A percentile compares a stretch with the other conserved stretches of the same genome.
Evolutionary conservation across 768 basidiomycete species (phyloP).

Genomic region (Boletus fagicola): DNA sequence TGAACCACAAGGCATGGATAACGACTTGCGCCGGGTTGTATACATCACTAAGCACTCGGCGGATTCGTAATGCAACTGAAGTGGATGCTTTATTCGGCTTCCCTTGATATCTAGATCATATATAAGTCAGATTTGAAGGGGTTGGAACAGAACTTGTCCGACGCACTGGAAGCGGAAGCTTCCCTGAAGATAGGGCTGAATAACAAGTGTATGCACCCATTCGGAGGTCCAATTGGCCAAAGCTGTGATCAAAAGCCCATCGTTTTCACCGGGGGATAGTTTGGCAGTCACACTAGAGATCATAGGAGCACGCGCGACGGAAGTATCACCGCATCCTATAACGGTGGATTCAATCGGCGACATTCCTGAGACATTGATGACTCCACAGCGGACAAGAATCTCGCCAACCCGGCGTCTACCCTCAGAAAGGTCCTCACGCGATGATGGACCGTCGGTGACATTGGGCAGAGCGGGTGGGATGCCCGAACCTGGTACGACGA

Average conservation of each 20-base stretch:
- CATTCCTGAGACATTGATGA: conserved; percentile 9
- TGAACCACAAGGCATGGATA: conserved; percentile 35
- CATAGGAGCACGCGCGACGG: background rate
- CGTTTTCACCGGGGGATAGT: background rate
- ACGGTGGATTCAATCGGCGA: background rate
- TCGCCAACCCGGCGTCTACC: conserved; percentile 21
- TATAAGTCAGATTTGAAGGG: background rate
- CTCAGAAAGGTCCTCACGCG: conserved; percentile 9
- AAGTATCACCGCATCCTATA: background rate
- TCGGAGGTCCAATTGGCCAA: conserved; percentile 28
- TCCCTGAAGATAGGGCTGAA: conserved; percentile 21
- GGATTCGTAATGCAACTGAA: conserved; percentile 21
- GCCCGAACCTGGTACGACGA: conserved; percentile 5
- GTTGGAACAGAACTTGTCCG: background rate
- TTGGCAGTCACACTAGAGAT: background rate
- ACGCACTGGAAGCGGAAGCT: conserved; percentile 25
- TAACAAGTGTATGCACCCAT: conserved; percentile 26
- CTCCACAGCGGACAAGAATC: conserved; percentile 22
- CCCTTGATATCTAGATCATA: conserved; percentile 17
- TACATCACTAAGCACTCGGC: conserved; percentile 20
- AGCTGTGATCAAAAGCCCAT: conserved; percentile 6
- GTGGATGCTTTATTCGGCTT: conserved; percentile 3
- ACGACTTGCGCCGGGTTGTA: conserved; percentile 29
- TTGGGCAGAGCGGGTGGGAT: background rate
- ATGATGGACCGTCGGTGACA: background rate